Evolutionary conservation across 257 asterid species (phyloP).

Genomic region (Nicotiana noctiflora): DNA sequence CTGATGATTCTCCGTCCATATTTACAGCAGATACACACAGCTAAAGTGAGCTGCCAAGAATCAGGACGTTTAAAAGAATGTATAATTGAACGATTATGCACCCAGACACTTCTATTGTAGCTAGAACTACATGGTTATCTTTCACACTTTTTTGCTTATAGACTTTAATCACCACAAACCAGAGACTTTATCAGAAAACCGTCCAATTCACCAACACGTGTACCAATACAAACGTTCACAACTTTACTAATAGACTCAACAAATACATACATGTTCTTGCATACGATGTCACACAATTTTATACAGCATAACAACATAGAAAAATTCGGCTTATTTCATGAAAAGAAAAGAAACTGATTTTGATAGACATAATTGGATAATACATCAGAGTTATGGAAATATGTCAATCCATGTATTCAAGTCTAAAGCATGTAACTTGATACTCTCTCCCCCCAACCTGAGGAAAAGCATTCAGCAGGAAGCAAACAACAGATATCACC

Average conservation of each 20-base stretch:
- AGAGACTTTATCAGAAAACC: neutral
- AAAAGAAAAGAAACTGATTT: neutral
- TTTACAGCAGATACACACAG: constrained; percentile 70
- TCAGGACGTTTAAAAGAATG: constrained; percentile 18
- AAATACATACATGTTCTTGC: neutral
- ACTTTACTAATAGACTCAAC: neutral
- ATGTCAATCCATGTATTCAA: too few species aligned
- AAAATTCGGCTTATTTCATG: neutral
- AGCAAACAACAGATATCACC: neutral
- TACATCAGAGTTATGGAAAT: neutral
- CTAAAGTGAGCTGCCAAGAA: constrained; percentile 75
- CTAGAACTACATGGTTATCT: too few species aligned
- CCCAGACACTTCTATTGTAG: too few species aligned
- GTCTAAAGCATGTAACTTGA: neutral
- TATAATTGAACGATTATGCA: too few species aligned
- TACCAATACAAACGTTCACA: neutral
- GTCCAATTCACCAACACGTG: neutral
- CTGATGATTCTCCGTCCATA: constrained; percentile 51
- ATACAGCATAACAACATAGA: neutral
- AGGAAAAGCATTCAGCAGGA: neutral
- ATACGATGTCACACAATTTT: neutral
- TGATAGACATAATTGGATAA: neutral
- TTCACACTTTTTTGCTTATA: neutral
- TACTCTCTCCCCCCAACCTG: too few species aligned
- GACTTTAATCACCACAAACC: neutral